Percentiles rank a stretch among this genome's conserved stretches.
Evolutionary conservation across 2,329 filamentous ascomycete genomes (phyloP).

Genomic region (Cladophialophora immunda): DNA sequence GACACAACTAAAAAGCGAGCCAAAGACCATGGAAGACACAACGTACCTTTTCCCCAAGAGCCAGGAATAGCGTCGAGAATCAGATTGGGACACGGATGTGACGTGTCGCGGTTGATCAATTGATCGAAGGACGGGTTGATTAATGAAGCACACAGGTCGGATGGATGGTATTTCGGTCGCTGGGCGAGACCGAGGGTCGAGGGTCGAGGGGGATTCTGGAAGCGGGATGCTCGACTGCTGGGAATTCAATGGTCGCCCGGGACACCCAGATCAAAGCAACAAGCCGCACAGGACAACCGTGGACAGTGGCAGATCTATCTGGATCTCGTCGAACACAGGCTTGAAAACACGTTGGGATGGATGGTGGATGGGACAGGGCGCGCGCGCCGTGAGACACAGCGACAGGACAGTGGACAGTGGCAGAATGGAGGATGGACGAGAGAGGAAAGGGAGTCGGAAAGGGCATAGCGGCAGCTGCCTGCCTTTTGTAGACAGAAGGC

Average conservation of each 20-base stretch:
- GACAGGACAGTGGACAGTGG: slow-evolving; percentile 17
- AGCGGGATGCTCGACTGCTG: neutral
- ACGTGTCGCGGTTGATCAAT: neutral
- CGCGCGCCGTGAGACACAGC: slow-evolving; percentile 5
- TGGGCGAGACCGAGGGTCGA: slow-evolving; percentile 1
- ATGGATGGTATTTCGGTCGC: neutral
- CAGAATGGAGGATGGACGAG: slow-evolving; percentile 34
- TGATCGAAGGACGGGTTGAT: neutral
- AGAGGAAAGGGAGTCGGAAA: slow-evolving; percentile 41
- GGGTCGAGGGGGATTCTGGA: no score
- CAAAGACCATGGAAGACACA: slow-evolving; percentile 8
- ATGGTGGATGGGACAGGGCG: neutral
- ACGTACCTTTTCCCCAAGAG: slow-evolving; percentile 26
- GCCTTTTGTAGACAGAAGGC: slow-evolving; percentile 38
- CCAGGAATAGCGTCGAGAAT: neutral
- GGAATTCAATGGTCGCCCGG: neutral
- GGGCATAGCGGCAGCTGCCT: slow-evolving; percentile 39
- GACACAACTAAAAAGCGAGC: slow-evolving; percentile 10
- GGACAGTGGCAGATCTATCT: neutral
- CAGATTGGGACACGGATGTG: slow-evolving; percentile 7
- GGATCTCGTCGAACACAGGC: neutral
- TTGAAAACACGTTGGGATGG: neutral
- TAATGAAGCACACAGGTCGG: neutral
- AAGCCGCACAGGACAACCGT: neutral
- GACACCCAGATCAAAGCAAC: neutral